Base-by-base conservation (phyloP, 768 basidiomycete species). In the Suillus tomentosus region DNA sequence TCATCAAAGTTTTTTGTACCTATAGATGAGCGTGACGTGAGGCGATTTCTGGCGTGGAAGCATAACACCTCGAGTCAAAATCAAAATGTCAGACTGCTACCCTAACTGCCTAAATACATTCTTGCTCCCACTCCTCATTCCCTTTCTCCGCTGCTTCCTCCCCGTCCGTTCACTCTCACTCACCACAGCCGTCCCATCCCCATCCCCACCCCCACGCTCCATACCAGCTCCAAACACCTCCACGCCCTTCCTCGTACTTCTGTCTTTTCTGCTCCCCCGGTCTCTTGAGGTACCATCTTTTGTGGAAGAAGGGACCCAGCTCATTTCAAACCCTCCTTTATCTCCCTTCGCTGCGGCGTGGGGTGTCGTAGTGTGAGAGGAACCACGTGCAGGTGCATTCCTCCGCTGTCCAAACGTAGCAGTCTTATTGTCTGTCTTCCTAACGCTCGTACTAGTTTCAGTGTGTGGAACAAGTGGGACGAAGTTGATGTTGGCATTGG, bases 151-250 rank as follows among this genome's bases (percentile, higher is more conserved):
- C 43, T 91, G 83, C 40, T 84, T 88, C 76, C 96, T 81, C n/a
- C 96, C 96, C 48, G 82, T 84, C 69, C 89, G 80, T 59, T 92
- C 91, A 64, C 82, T 83, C 66, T 90, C 91, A 42, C 79, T 83
- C 70, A 88, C 74, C 64, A 80, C 82, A 31, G 76, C 68, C 31
- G 65, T 78, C 11, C 78, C 74, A 47, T 84, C 85, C 56, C 79
- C 81, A 3, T 84, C 85, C 55, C 79, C 81, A 2, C 85, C 83
- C 2, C 93, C 94, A 69, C 83, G 89, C 81, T 97, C 94, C 87
- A 99, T 79, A 27, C 95, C 95, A 51, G 88, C 91, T 34, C 95
- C 95, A 71, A 96, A 96, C 53, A 76, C 77, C 76, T 95, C 93
- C 50, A 88, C 85, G 34, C 87, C 89, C 73, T 85, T 89, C 70